Conservation (phyloP, 140 eudicot genomes). For the Oenanthe javanica region DNA sequence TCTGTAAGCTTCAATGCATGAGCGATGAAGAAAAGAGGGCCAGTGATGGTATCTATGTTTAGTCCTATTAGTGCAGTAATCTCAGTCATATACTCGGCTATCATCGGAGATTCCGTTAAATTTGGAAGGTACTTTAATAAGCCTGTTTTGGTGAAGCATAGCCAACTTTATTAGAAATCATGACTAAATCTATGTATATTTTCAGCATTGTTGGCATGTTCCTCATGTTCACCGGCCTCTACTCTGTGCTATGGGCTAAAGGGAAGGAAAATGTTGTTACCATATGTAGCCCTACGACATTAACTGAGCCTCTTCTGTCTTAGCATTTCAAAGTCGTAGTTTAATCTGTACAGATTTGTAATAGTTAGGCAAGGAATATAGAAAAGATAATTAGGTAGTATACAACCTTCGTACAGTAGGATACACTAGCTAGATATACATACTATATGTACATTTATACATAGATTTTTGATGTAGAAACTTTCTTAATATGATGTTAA, state of each 20-base stretch:
- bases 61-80: constrained; percentile 54
- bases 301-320: constrained; percentile 39
- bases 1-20: constrained; percentile 59
- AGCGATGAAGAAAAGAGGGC: constrained; percentile 85
- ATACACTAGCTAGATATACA: neutral
- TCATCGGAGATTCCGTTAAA: constrained; percentile 32
- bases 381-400: neutral
- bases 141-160: neutral
- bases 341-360: neutral
- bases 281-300: neutral
- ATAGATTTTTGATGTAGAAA: neutral
- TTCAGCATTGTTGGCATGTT: constrained; percentile 58
- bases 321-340: neutral
- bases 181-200: neutral
- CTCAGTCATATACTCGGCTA: constrained; percentile 29
- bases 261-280: constrained; percentile 38
- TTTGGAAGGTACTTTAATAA: constrained; percentile 41
- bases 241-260: constrained; percentile 75
- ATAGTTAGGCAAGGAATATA: neutral
- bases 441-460: neutral
- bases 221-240: constrained; percentile 64
- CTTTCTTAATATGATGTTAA: neutral
- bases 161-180: neutral
- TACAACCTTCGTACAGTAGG: neutral
- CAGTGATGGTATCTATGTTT: constrained; percentile 66